Evolutionary conservation across 306 rosid genomes (phyloP).

Genomic region (Adenanthera pavonina): DNA sequence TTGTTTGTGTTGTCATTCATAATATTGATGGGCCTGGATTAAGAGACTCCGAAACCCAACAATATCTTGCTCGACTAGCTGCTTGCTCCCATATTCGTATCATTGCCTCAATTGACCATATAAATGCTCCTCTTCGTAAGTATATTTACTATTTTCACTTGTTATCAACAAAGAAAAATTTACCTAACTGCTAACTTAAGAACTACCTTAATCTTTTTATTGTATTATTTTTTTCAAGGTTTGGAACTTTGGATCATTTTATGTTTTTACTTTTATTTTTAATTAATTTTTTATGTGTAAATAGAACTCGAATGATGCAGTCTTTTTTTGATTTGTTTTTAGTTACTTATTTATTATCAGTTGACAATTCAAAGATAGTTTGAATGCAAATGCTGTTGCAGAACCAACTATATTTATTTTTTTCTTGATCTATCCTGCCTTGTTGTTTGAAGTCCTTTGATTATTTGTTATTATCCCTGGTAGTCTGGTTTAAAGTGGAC

Average conservation of each 20-base stretch:
- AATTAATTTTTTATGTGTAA: slow-evolving; percentile 4
- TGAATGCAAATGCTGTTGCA: slow-evolving; percentile 2
- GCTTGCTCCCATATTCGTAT: slow-evolving; percentile 74
- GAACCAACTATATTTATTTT: slow-evolving; percentile 9
- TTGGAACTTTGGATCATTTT: slow-evolving; percentile 17
- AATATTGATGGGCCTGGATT: slow-evolving; percentile 94
- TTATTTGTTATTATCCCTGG: slow-evolving; percentile 6
- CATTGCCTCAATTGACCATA: slow-evolving; percentile 84
- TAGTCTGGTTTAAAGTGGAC: not conserved
- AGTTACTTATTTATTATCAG: not conserved
- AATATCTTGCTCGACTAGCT: slow-evolving; percentile 76
- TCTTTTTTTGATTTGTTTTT: not conserved
- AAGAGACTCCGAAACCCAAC: slow-evolving; percentile 86
- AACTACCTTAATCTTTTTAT: slow-evolving; percentile 21
- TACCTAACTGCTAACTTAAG: not conserved
- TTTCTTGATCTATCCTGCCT: slow-evolving; percentile 25
- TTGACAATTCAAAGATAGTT: not conserved
- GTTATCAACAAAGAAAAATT: slow-evolving; percentile 26
- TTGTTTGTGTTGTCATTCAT: slow-evolving; percentile 73
- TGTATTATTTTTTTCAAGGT: not conserved
- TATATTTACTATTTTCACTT: not conserved
- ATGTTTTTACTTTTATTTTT: not conserved
- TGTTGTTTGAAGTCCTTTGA: slow-evolving; percentile 12
- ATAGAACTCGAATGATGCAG: slow-evolving; percentile 13
- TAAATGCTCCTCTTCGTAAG: slow-evolving; percentile 88